Percentiles rank a stretch among this genome's conserved stretches.
These are phyloP conservation scores for Tylopilus sp. DNA, from an alignment of 768 basidiomycete species.

Conservation along the genomic window DNA sequence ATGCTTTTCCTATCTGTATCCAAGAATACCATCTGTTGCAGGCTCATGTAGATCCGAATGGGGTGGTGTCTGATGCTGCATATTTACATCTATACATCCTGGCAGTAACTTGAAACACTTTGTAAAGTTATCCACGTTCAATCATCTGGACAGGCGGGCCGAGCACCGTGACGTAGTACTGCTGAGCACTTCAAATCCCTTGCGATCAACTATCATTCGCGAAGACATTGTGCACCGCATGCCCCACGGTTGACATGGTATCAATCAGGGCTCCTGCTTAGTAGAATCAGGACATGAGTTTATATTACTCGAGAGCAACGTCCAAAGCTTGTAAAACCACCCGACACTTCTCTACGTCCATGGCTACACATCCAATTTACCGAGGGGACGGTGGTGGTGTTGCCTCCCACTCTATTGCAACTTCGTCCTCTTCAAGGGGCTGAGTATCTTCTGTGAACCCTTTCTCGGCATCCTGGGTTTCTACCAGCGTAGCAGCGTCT, in stretches of 20 bases:
- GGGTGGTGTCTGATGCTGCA: too few species aligned
- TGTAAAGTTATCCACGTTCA: too few species aligned
- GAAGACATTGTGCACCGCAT: too few species aligned
- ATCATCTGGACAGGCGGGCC: too few species aligned
- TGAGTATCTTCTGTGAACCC: slow-evolving; percentile 20
- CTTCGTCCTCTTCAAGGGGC: slow-evolving; percentile 27
- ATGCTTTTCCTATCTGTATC: too few species aligned
- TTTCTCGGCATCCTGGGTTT: slow-evolving; percentile 12
- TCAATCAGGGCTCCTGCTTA: neutral
- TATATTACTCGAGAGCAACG: neutral
- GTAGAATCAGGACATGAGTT: neutral
- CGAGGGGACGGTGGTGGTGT: slow-evolving; percentile 24
- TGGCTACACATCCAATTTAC: neutral
- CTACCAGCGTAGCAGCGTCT: slow-evolving; percentile 20
- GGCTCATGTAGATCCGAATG: too few species aligned
- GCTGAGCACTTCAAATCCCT: too few species aligned
- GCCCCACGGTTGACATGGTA: neutral
- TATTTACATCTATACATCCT: too few species aligned
- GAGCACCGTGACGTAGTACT: too few species aligned
- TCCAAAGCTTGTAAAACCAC: neutral
- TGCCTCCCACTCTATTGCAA: slow-evolving; percentile 31
- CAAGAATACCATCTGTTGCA: too few species aligned
- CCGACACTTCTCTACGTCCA: neutral
- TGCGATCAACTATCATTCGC: too few species aligned
- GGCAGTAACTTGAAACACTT: too few species aligned